Evolutionary conservation across 2,329 filamentous ascomycete genomes (phyloP).

Genomic region (Penicillium olsonii): DNA sequence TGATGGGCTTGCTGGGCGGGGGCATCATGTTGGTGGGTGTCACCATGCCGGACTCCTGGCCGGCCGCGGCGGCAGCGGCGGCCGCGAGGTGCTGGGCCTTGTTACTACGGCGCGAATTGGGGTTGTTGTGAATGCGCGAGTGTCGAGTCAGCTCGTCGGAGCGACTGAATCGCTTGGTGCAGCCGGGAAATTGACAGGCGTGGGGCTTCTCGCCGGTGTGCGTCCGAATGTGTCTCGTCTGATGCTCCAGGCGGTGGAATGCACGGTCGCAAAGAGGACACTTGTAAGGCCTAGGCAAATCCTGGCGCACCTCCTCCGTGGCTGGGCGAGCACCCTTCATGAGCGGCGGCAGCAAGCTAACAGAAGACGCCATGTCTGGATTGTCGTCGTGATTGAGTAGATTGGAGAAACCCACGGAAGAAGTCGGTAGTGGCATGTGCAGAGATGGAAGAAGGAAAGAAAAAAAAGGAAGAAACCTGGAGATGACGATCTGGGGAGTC

Average conservation of each 20-base stretch:
- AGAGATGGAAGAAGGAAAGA: slow-evolving; percentile 8
- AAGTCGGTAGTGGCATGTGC: slow-evolving; percentile 76
- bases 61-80: slow-evolving; percentile 56
- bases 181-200: slow-evolving; percentile 90
- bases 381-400: slow-evolving; percentile 65
- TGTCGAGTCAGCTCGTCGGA: slow-evolving; percentile 96
- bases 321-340: slow-evolving; percentile 54
- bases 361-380: slow-evolving; percentile 45
- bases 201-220: slow-evolving; percentile 99
- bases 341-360: slow-evolving; percentile 47
- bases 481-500: slow-evolving; percentile 31
- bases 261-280: slow-evolving; percentile 98
- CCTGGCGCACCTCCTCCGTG: slow-evolving; percentile 64
- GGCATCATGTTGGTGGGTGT: slow-evolving; percentile 70
- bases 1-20: slow-evolving; percentile 74
- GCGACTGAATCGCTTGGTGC: slow-evolving; percentile 94
- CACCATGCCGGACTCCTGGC: slow-evolving; percentile 51
- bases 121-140: slow-evolving; percentile 98
- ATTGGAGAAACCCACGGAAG: slow-evolving; percentile 73
- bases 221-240: slow-evolving; percentile 87
- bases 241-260: slow-evolving; percentile 96
- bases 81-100: slow-evolving; percentile 70
- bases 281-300: slow-evolving; percentile 95
- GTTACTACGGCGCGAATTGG: slow-evolving; percentile 91
- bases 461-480: slow-evolving; percentile 22